Evolutionary conservation across 192 early-diverging fungal genomes (phyloP).

Genomic region (Linnemannia hyalina): DNA sequence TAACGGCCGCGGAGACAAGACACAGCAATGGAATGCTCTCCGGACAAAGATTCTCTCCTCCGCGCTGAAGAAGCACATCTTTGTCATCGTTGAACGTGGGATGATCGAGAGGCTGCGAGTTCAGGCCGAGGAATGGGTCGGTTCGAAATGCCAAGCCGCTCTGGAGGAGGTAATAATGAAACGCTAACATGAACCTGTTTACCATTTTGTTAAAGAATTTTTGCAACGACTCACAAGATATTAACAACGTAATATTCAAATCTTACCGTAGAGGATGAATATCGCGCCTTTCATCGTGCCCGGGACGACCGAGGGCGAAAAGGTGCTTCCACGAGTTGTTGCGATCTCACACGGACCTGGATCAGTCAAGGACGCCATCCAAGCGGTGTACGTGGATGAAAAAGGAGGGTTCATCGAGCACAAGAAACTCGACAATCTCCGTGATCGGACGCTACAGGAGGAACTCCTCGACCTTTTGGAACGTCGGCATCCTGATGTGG

Average conservation of each 20-base stretch:
- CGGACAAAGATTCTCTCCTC: conserved; percentile 71
- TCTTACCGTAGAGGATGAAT: conserved; percentile 68
- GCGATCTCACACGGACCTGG: conserved; percentile 84
- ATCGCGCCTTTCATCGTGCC: conserved; percentile 64
- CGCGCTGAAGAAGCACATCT: conserved; percentile 75
- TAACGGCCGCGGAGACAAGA: conserved; percentile 68
- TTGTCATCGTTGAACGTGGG: conserved; percentile 80
- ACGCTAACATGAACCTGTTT: background rate
- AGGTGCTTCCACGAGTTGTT: conserved; percentile 70
- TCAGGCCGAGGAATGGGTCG: conserved; percentile 80
- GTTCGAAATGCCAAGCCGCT: conserved; percentile 67
- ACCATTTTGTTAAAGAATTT: too few relatives aligned
- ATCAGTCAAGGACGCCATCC: conserved; percentile 65
- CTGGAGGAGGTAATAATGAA: conserved; percentile 66
- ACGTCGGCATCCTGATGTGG: conserved; percentile 75
- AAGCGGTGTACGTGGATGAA: conserved; percentile 80
- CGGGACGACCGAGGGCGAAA: conserved; percentile 49
- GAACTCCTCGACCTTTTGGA: conserved; percentile 70
- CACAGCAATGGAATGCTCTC: conserved; percentile 82
- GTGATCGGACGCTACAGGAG: conserved; percentile 53
- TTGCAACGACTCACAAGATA: background rate
- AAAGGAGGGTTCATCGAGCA: conserved; percentile 77
- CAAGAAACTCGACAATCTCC: conserved; percentile 72
- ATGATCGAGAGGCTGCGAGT: conserved; percentile 77
- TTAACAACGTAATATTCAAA: background rate